These are phyloP conservation scores for Chlorella sp. DNA, from an alignment of 139 green algal species.

Conservation along the genomic window DNA sequence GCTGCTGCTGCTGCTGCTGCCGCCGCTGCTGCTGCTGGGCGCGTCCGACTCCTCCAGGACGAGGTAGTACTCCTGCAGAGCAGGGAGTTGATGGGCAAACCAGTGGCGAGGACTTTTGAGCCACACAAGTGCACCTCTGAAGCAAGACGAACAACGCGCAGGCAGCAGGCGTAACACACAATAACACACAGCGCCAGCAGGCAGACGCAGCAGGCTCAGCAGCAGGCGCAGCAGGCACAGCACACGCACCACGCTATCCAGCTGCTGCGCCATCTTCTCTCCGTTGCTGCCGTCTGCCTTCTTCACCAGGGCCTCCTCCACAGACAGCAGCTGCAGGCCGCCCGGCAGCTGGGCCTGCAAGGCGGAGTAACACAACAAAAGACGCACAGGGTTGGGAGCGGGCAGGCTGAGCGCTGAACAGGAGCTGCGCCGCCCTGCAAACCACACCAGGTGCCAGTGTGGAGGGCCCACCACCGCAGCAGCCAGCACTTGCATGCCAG, in stretches of 20 bases:
- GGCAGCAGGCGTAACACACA: not conserved
- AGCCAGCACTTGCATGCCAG: too few relatives aligned
- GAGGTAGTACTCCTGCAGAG: constrained; percentile 48
- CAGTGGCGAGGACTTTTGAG: too few relatives aligned
- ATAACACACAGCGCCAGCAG: not conserved
- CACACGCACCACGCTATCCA: not conserved
- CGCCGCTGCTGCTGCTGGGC: constrained; percentile 19
- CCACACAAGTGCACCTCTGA: too few relatives aligned
- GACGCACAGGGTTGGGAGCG: too few relatives aligned
- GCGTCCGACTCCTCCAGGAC: constrained; percentile 23
- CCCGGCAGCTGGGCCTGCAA: constrained; percentile 15
- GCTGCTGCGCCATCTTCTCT: too few relatives aligned
- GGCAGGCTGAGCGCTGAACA: too few relatives aligned
- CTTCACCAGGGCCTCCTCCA: constrained; percentile 49
- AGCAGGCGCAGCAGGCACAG: not conserved
- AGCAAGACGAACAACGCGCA: too few relatives aligned
- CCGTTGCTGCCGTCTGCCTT: constrained; percentile 53
- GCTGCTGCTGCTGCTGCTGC: constrained; percentile 10
- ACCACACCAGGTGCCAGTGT: too few relatives aligned
- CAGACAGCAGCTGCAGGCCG: constrained; percentile 49
- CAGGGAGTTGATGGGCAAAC: too few relatives aligned
- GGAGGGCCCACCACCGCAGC: too few relatives aligned
- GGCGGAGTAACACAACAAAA: too few relatives aligned
- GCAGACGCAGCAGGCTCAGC: not conserved
- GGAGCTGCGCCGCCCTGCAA: too few relatives aligned